Evolutionary conservation across 805 yeast genomes (phyloP).

Genomic region (Kodamaea hsintzibuensis): DNA sequence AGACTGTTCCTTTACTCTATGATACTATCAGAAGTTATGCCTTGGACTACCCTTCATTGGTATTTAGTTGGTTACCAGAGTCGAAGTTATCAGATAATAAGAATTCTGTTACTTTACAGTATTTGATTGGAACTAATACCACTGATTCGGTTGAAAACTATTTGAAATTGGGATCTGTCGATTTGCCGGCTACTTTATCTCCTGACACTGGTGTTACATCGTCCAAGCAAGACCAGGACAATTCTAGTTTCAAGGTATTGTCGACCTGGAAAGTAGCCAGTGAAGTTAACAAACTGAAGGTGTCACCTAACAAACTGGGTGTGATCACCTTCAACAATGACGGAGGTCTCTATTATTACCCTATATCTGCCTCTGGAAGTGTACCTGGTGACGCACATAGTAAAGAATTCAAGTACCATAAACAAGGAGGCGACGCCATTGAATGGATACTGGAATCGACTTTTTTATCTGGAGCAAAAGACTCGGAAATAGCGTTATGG

Average conservation of each 20-base stretch:
- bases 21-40: slow-evolving; percentile 70
- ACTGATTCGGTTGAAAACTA: slow-evolving; percentile 42
- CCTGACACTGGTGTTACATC: slow-evolving; percentile 24
- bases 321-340: slow-evolving; percentile 56
- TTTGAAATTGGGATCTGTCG: slow-evolving; percentile 44
- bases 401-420: slow-evolving; percentile 52
- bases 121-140: slow-evolving; percentile 52
- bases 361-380: slow-evolving; percentile 16
- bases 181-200: slow-evolving; percentile 52
- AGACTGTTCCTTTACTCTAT: slow-evolving; percentile 76
- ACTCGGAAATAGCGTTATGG: slow-evolving; percentile 71
- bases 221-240: slow-evolving; percentile 21
- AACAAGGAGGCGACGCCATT: slow-evolving; percentile 66
- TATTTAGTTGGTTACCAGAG: slow-evolving; percentile 66
- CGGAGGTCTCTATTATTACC: slow-evolving; percentile 52
- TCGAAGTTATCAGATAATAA: slow-evolving; percentile 19
- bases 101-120: slow-evolving; percentile 34
- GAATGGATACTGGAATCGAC: slow-evolving; percentile 58
- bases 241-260: slow-evolving; percentile 42
- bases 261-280: slow-evolving; percentile 63
- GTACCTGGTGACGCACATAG: slow-evolving; percentile 1
- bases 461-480: slow-evolving; percentile 67
- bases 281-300: slow-evolving; percentile 63
- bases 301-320: slow-evolving; percentile 48
- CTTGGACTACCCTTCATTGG: slow-evolving; percentile 67